Conservation (phyloP, 2,329 filamentous ascomycete genomes). For the Aspergillus quadrilineatus region DNA sequence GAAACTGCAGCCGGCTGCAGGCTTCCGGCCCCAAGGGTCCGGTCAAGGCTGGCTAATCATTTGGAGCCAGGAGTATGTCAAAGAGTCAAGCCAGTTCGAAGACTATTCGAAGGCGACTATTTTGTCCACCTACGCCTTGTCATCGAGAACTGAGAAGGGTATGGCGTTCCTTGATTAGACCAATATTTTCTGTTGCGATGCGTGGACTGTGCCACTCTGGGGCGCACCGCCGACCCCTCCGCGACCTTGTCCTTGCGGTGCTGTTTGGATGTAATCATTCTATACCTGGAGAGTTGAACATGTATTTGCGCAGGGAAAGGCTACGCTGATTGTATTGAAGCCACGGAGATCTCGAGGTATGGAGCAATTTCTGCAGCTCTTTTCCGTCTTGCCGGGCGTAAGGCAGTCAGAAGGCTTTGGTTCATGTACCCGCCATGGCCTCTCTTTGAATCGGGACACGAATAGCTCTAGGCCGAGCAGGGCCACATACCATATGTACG, state of each 20-base stretch:
- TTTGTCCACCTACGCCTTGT: background rate
- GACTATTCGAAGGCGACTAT: background rate
- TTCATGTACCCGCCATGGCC: conserved; percentile 17
- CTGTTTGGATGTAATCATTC: conserved; percentile 18
- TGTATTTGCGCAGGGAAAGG: conserved; percentile 12
- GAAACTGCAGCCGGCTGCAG: background rate
- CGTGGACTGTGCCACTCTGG: conserved; percentile 22
- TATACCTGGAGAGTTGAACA: conserved; percentile 6
- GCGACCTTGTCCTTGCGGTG: conserved; percentile 9
- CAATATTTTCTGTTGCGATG: conserved; percentile 14
- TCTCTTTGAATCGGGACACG: conserved; percentile 15
- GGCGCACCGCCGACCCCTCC: conserved; percentile 23
- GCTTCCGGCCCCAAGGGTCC: background rate
- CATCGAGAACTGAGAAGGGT: background rate
- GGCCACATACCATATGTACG: conserved; percentile 26
- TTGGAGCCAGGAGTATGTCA: background rate
- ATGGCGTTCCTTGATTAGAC: conserved; percentile 5
- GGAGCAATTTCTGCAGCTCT: conserved; percentile 4
- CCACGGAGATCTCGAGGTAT: background rate
- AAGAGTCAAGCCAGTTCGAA: background rate
- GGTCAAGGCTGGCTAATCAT: background rate
- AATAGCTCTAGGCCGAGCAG: conserved; percentile 22
- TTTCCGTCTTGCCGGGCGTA: conserved; percentile 9
- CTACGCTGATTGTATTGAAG: background rate
- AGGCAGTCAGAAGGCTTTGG: conserved; percentile 6